These are phyloP conservation scores for Flaveria brownii DNA, from an alignment of 129 eudicot species.

Conservation along the genomic window DNA sequence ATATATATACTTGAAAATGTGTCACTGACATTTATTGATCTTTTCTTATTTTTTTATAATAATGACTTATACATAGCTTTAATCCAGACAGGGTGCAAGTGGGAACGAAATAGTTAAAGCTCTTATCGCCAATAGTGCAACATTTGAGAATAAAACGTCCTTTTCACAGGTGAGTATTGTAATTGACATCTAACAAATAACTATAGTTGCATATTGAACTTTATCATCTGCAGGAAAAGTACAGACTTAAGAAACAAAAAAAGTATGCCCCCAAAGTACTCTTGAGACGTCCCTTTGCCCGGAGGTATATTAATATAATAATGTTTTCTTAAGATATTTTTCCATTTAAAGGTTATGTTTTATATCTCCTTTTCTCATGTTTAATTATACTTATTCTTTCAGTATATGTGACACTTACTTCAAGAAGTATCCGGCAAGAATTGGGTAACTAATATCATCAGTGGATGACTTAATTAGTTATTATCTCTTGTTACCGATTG, in stretches of 20 bases:
- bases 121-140: slow-evolving; percentile 88
- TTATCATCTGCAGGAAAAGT: slow-evolving; percentile 65
- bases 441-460: slow-evolving; percentile 51
- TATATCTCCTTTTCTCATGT: slow-evolving; percentile 11
- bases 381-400: slow-evolving; percentile 38
- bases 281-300: slow-evolving; percentile 84
- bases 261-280: slow-evolving; percentile 92
- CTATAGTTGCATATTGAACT: slow-evolving; percentile 26
- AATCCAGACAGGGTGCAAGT: slow-evolving; percentile 77
- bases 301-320: slow-evolving; percentile 50
- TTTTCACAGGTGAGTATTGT: slow-evolving; percentile 71
- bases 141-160: slow-evolving; percentile 91
- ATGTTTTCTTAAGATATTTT: background rate
- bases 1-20: too few relatives aligned
- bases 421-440: slow-evolving; percentile 86
- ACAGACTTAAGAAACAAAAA: slow-evolving; percentile 89
- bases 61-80: slow-evolving; percentile 18
- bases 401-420: slow-evolving; percentile 98
- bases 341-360: background rate
- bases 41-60: background rate
- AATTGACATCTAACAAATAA: slow-evolving; percentile 7
- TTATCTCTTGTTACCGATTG: background rate
- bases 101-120: slow-evolving; percentile 94
- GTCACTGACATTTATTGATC: background rate
- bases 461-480: background rate